Conservation (phyloP, 352 stramenopile genomes). For the Pythium scleroteichum region DNA sequence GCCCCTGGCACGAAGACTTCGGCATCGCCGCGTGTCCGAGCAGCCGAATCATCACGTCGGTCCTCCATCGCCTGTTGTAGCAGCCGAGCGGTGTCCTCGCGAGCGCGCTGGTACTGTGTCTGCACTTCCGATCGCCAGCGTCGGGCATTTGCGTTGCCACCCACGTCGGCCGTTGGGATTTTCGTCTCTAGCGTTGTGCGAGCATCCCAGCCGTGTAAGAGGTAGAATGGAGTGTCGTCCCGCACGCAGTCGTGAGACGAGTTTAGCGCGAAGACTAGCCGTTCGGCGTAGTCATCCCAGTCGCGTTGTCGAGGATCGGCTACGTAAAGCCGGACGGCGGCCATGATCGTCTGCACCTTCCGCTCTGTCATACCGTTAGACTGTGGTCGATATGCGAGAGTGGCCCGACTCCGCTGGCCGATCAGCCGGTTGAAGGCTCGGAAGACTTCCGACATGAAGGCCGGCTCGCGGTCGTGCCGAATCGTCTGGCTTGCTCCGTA, state of each 20-base stretch:
- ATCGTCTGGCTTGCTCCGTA: conserved; percentile 22
- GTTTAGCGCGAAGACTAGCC: conserved; percentile 30
- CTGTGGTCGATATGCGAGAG: conserved; percentile 23
- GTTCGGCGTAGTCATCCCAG: conserved; percentile 27
- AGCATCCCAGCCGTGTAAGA: conserved; percentile 25
- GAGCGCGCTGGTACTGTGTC: neutral
- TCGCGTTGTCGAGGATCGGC: conserved; percentile 18
- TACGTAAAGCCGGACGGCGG: conserved; percentile 23
- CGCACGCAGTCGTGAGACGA: conserved; percentile 1
- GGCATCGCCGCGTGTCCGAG: too few species aligned
- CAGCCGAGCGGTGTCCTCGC: conserved; percentile 11
- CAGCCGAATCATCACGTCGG: neutral
- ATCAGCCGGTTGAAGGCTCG: conserved; percentile 23
- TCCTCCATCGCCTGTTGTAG: conserved; percentile 10
- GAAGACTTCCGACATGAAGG: conserved; percentile 23
- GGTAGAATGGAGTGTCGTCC: conserved; percentile 13
- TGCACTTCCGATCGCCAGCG: conserved; percentile 1
- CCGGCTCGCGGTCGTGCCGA: conserved; percentile 24
- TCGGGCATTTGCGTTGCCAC: neutral
- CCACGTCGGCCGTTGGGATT: neutral
- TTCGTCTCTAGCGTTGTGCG: neutral
- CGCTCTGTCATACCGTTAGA: conserved; percentile 23
- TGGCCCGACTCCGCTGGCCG: conserved; percentile 12
- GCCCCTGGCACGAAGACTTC: conserved; percentile 17
- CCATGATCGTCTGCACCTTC: conserved; percentile 26